A percentile compares a stretch with the other conserved stretches of the same genome.
Evolutionary conservation across 2,329 filamentous ascomycete genomes (phyloP).

Genomic region (Emmonsia crescens): DNA sequence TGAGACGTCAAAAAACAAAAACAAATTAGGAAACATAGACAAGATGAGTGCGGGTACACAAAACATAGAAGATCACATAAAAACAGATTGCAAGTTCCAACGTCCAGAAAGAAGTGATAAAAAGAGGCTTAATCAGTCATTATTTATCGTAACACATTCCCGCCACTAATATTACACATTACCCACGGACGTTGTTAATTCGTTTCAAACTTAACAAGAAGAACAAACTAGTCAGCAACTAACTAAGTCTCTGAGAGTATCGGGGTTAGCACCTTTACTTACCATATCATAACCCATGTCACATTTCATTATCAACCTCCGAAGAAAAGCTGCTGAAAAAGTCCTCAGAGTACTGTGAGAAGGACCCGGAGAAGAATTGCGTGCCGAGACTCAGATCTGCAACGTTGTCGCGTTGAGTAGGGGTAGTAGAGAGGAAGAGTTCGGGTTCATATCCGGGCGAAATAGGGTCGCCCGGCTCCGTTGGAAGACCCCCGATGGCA

Average conservation of each 20-base stretch:
- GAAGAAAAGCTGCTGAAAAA: conserved; percentile 7
- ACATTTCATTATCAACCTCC: conserved; percentile 4
- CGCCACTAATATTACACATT: not conserved
- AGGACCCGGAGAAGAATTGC: conserved; percentile 23
- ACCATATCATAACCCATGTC: not conserved
- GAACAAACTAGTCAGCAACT: not conserved
- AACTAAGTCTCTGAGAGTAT: no score
- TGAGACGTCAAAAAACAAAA: no score
- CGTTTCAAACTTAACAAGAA: not conserved
- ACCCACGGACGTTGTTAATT: not conserved
- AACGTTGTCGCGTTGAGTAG: conserved; percentile 11
- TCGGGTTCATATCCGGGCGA: conserved; percentile 22
- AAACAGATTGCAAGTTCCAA: not conserved
- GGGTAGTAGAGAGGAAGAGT: conserved; percentile 24
- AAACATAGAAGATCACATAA: not conserved
- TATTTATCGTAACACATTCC: not conserved
- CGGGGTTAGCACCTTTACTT: not conserved
- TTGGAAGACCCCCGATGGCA: not conserved
- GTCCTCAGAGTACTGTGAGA: conserved; percentile 29
- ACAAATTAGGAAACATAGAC: not conserved
- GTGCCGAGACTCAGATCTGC: conserved; percentile 16
- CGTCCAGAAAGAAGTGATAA: not conserved
- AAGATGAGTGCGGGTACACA: not conserved
- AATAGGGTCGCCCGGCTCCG: not conserved
- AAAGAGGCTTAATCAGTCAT: not conserved